A percentile compares a stretch with the other conserved stretches of the same genome.
Evolutionary conservation across 306 rosid species (phyloP).

Genomic region (Inga leiocalycina): DNA sequence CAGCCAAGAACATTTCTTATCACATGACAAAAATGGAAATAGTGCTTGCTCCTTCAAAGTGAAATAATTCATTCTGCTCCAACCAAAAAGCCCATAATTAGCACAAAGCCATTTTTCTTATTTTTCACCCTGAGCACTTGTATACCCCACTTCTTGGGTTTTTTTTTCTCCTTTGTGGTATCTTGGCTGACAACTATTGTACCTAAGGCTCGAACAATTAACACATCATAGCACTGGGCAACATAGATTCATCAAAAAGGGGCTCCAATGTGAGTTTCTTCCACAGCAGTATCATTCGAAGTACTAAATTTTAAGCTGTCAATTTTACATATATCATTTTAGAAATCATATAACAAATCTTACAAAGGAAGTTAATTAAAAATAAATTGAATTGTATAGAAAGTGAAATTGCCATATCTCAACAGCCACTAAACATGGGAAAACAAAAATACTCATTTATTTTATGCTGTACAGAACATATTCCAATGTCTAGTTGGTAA

Average conservation of each 20-base stretch:
- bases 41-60: constrained; percentile 5
- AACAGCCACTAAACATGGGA: not conserved
- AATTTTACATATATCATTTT: not conserved
- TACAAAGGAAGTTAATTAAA: not conserved
- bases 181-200: not conserved
- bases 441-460: not conserved
- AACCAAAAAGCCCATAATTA: not conserved
- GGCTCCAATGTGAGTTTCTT: not conserved
- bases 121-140: not conserved
- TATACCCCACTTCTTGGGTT: not conserved
- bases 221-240: not conserved
- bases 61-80: not conserved
- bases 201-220: not conserved
- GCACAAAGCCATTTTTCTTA: not conserved
- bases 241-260: not conserved
- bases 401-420: not conserved
- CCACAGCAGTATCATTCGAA: not conserved
- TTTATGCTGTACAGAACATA: not conserved
- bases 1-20: not conserved
- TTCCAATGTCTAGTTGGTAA: not conserved
- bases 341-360: not conserved
- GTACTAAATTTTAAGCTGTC: not conserved
- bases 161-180: not conserved
- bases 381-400: not conserved
- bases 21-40: constrained; percentile 6